Evolutionary conservation across 2,329 filamentous ascomycete species (phyloP).

Genomic region (Nigrospora osmanthi): DNA sequence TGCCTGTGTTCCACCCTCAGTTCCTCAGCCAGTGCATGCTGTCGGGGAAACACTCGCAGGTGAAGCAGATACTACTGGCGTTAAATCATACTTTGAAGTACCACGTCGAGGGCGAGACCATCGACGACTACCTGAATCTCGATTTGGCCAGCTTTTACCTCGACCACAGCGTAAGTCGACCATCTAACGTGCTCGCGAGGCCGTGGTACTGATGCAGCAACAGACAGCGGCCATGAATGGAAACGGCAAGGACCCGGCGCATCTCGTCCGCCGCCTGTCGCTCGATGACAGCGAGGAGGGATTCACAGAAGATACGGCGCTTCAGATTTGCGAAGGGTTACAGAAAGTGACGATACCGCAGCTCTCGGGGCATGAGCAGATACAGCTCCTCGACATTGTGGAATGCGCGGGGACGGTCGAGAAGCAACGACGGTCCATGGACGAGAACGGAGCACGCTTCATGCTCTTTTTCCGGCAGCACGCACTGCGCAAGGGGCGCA

Average conservation of each 20-base stretch:
- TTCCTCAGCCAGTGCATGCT: constrained; percentile 82
- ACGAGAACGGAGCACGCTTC: constrained; percentile 82
- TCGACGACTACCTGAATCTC: constrained; percentile 72
- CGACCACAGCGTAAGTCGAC: constrained; percentile 20
- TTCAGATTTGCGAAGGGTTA: constrained; percentile 68
- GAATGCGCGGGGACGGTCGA: constrained; percentile 81
- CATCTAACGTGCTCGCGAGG: neutral
- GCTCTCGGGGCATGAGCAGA: constrained; percentile 78
- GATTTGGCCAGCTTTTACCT: constrained; percentile 52
- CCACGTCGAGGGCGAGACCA: constrained; percentile 68
- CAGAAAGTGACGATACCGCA: constrained; percentile 67
- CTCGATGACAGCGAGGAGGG: constrained; percentile 48
- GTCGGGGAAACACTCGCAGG: constrained; percentile 64
- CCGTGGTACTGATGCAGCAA: too few relatives aligned
- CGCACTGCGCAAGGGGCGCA: constrained; percentile 58
- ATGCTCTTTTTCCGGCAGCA: constrained; percentile 83
- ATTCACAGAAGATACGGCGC: constrained; percentile 65
- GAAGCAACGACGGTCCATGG: constrained; percentile 79
- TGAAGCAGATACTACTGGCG: constrained; percentile 64
- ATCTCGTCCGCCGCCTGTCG: constrained; percentile 27
- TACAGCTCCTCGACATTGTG: constrained; percentile 74
- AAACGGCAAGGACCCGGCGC: constrained; percentile 21
- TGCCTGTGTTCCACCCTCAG: constrained; percentile 89
- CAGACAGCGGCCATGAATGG: constrained; percentile 1
- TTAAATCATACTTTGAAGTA: constrained; percentile 75